phyloP scores from a whole-genome alignment of 2,329 filamentous ascomycete genomes.

The Pestalotiopsis sp. region DNA sequence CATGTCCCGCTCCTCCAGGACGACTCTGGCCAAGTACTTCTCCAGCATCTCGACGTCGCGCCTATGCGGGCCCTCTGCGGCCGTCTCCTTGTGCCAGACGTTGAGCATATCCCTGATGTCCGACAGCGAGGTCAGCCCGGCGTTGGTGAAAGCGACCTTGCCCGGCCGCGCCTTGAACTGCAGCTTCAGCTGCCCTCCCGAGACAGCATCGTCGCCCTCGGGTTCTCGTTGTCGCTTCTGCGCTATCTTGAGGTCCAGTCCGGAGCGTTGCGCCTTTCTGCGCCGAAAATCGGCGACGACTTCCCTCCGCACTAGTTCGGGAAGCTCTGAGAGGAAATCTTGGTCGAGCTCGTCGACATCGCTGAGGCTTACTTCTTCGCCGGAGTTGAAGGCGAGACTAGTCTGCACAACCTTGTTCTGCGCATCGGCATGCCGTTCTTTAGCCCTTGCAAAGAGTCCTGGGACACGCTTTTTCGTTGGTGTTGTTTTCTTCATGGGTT shows the following conservation, averaged over 20 bases:
- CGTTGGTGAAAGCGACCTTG: slow-evolving; percentile 49
- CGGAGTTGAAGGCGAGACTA: slow-evolving; percentile 58
- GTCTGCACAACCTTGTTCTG: slow-evolving; percentile 71
- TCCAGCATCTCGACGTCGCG: slow-evolving; percentile 78
- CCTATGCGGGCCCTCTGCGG: slow-evolving; percentile 72
- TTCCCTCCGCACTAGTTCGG: slow-evolving; percentile 78
- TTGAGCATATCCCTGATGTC: slow-evolving; percentile 76
- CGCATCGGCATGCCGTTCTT: slow-evolving; percentile 54
- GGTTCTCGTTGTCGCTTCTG: slow-evolving; percentile 20
- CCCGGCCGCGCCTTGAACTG: slow-evolving; percentile 49
- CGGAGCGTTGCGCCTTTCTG: slow-evolving; percentile 60
- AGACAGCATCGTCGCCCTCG: slow-evolving; percentile 18
- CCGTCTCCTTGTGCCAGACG: slow-evolving; percentile 76
- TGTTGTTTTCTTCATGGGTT: slow-evolving; percentile 55
- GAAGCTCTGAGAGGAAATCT: slow-evolving; percentile 80
- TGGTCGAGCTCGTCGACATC: slow-evolving; percentile 60
- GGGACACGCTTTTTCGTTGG: slow-evolving; percentile 67
- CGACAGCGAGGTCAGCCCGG: slow-evolving; percentile 41
- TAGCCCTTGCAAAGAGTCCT: slow-evolving; percentile 44
- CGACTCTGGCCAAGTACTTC: slow-evolving; percentile 72
- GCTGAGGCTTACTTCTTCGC: slow-evolving; percentile 27
- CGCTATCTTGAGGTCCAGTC: slow-evolving; percentile 45
- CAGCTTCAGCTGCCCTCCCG: slow-evolving; percentile 44
- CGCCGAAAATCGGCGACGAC: slow-evolving; percentile 75
- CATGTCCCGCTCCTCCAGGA: slow-evolving; percentile 76